Conservation (phyloP, 495 filamentous ascomycete species). For the Darksidea phi region DNA sequence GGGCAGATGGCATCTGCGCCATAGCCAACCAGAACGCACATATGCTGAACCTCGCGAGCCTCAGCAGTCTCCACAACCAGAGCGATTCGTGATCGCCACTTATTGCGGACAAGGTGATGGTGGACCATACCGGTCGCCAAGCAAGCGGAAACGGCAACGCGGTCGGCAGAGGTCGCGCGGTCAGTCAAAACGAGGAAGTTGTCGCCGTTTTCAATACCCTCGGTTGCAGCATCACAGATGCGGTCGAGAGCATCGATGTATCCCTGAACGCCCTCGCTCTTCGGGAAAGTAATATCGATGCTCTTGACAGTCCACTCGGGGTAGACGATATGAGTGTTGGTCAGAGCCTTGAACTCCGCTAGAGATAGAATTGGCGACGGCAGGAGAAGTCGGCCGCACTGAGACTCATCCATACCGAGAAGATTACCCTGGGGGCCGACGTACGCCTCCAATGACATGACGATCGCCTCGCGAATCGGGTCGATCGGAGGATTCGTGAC, state of each 20-base stretch:
- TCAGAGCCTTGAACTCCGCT: constrained; percentile 86
- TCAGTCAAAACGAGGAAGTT: constrained; percentile 90
- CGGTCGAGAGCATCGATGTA: constrained; percentile 87
- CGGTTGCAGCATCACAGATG: constrained; percentile 83
- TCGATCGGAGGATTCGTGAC: constrained; percentile 99
- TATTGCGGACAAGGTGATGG: constrained; percentile 95
- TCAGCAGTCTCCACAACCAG: constrained; percentile 92
- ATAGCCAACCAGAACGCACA: constrained; percentile 96
- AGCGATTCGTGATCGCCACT: constrained; percentile 88
- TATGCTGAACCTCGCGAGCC: constrained; percentile 97
- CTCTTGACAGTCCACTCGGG: constrained; percentile 83
- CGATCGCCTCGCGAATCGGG: constrained; percentile 95
- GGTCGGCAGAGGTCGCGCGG: constrained; percentile 77
- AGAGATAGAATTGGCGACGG: constrained; percentile 91
- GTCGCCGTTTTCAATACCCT: constrained; percentile 80
- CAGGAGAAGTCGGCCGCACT: constrained; percentile 83
- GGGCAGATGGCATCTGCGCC: constrained; percentile 96
- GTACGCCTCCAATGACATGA: constrained; percentile 98
- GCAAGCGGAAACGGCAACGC: constrained; percentile 84
- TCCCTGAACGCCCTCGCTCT: constrained; percentile 76
- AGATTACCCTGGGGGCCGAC: constrained; percentile 97
- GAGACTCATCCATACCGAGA: constrained; percentile 87
- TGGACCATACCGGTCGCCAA: constrained; percentile 94
- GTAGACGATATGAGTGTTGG: constrained; percentile 71
- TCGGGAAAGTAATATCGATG: constrained; percentile 97